phyloP scores from a whole-genome alignment of 2,329 filamentous ascomycete genomes.

The Fusarium fujikuroi region DNA sequence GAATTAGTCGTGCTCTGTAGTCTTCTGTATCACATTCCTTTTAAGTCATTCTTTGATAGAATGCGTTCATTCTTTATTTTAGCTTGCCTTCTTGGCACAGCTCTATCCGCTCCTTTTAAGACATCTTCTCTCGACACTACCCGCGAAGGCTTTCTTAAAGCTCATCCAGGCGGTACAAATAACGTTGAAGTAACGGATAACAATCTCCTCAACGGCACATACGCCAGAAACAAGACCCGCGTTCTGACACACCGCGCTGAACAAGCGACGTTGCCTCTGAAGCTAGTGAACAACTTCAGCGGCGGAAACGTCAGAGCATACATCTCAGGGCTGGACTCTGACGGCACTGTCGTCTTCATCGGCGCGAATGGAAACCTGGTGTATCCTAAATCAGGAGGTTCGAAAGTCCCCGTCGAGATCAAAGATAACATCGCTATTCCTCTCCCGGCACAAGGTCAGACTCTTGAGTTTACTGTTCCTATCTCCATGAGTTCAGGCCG shows the following conservation, averaged over 20 bases:
- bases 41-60: conserved; percentile 25
- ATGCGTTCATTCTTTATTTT: conserved; percentile 43
- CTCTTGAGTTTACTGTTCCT: conserved; percentile 53
- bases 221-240: conserved; percentile 27
- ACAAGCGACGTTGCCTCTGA: conserved; percentile 40
- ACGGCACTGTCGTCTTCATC: conserved; percentile 56
- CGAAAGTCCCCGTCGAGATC: conserved; percentile 51
- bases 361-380: conserved; percentile 53
- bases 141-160: conserved; percentile 46
- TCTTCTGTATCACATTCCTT: conserved; percentile 10
- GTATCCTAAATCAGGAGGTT: conserved; percentile 55
- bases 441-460: conserved; percentile 52
- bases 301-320: conserved; percentile 56
- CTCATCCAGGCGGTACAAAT: conserved; percentile 44
- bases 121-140: conserved; percentile 18
- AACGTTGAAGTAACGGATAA: conserved; percentile 51
- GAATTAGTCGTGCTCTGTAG: not conserved
- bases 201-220: conserved; percentile 55
- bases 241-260: conserved; percentile 3
- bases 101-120: conserved; percentile 30
- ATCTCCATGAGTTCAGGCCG: conserved; percentile 55
- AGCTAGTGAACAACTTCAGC: conserved; percentile 57
- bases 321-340: conserved; percentile 56
- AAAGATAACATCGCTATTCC: conserved; percentile 55
- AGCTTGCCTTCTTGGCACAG: conserved; percentile 31